These are phyloP conservation scores for Spergularia bocconei DNA, from an alignment of 148 eudicot species.

Conservation along the genomic window DNA sequence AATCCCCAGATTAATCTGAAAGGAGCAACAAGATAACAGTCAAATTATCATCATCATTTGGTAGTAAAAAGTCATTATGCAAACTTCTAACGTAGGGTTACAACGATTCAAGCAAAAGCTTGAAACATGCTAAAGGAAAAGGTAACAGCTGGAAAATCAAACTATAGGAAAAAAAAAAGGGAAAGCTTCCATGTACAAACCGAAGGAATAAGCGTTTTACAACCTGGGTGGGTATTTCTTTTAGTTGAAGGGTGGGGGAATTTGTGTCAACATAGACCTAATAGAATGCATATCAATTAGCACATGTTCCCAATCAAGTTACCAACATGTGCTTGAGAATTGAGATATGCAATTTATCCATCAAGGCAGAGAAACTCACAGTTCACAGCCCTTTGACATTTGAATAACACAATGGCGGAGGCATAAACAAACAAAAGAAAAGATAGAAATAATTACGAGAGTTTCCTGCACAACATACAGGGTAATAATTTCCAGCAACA, in stretches of 20 bases:
- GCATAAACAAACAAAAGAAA: neutral
- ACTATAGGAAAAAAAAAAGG: neutral
- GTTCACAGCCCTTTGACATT: neutral
- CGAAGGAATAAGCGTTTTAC: neutral
- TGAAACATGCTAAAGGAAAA: neutral
- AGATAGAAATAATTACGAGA: neutral
- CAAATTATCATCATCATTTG: neutral
- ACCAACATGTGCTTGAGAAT: neutral
- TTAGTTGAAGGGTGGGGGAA: neutral
- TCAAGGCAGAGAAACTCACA: neutral
- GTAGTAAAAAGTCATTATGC: no score
- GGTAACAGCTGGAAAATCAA: neutral
- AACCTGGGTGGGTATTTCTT: neutral
- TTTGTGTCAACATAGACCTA: neutral
- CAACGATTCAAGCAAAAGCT: no score
- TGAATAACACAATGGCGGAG: neutral
- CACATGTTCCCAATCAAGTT: neutral
- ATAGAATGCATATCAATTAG: neutral
- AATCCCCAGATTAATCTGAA: constrained; percentile 84
- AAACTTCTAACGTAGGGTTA: no score
- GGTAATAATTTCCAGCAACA: constrained; percentile 93
- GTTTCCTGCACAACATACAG: constrained; percentile 53
- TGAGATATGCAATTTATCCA: neutral
- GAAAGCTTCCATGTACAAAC: neutral
- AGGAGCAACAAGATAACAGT: constrained; percentile 21